Evolutionary conservation across 495 filamentous ascomycete species (phyloP), one percentile per base, ranked within the genome.

Genomic region (Xylaria venustula): DNA sequence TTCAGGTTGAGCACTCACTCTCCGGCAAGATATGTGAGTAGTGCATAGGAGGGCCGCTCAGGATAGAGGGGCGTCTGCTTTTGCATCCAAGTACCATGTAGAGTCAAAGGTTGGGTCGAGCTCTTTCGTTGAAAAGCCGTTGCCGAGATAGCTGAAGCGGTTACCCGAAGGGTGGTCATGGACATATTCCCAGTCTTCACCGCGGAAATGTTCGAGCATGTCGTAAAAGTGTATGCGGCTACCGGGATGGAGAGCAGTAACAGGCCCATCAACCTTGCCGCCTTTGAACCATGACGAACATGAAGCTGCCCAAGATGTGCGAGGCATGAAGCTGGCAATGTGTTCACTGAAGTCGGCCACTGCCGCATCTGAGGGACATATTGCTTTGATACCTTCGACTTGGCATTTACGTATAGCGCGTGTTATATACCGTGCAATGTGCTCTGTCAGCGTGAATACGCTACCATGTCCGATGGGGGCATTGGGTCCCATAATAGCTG

Each of bases 231-330:
- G 81, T 8, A 80, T 70, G 7, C 80, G 73, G 56, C 74, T 79
- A 12, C 81, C 81, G 0, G 81, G 79, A 52, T 81, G 76, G 40
- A 82, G 64, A 44, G 78, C 77, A 14, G 74, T 78, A 11, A 84
- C 77, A 9, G 78, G 77, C 0, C 81, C 82, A 61, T 77, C 71
- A 1, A 62, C 61, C 5, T 48, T 61, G 14, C 75, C 77, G 32
- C 70, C 67, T 66, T 82, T 83, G 63, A 79, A 84, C 81, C 81
- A 85, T 3, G 74, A 79, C 5, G 74, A 71, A 28, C 81, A 77
- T 11, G 64, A 30, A 11, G 71, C 59, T 0, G 74, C 67, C 81
- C 80, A 83, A 14, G 70, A 71, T 1, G 80, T 81, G 12, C 77
- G 72, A 52, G 74, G 77, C 76, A 82, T 80, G 59, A 82, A 80